A percentile compares a stretch with the other conserved stretches of the same genome.
Evolutionary conservation across 768 basidiomycete species (phyloP).

Genomic region (Agrocybe praecox): DNA sequence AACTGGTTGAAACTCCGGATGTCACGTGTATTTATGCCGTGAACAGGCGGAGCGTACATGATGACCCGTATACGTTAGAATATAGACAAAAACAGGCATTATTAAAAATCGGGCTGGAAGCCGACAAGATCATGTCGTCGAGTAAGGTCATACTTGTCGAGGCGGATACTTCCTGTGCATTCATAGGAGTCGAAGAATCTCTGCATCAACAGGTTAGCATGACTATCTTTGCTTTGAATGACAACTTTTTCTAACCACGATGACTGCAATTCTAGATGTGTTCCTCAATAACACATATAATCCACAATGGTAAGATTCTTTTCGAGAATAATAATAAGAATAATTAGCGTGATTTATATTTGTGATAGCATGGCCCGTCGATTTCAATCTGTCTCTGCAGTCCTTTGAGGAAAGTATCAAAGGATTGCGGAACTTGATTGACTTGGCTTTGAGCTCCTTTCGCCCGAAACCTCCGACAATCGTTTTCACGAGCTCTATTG

Average conservation of each 20-base stretch:
- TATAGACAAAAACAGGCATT: neutral
- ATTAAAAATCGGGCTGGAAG: neutral
- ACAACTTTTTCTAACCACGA: no score
- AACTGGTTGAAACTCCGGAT: no score
- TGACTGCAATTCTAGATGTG: neutral
- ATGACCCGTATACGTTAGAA: neutral
- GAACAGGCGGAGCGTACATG: no score
- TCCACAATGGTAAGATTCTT: conserved; percentile 7
- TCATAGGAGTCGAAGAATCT: no score
- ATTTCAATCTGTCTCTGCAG: conserved; percentile 45
- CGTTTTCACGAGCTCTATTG: neutral
- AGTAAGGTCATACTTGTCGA: no score
- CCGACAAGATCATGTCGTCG: neutral
- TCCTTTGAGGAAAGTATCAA: conserved; percentile 46
- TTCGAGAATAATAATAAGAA: neutral
- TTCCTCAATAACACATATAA: conserved; percentile 7
- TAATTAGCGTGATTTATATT: neutral
- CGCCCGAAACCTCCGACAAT: neutral
- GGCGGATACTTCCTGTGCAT: no score
- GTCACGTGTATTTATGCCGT: no score
- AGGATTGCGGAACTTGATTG: conserved; percentile 41
- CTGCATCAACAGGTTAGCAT: neutral
- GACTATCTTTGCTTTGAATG: no score
- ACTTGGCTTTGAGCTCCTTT: conserved; percentile 34
- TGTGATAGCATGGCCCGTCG: conserved; percentile 47